Evolutionary conservation across 805 yeast genomes (phyloP).

Genomic region (Teunomyces barrocoloradensis): DNA sequence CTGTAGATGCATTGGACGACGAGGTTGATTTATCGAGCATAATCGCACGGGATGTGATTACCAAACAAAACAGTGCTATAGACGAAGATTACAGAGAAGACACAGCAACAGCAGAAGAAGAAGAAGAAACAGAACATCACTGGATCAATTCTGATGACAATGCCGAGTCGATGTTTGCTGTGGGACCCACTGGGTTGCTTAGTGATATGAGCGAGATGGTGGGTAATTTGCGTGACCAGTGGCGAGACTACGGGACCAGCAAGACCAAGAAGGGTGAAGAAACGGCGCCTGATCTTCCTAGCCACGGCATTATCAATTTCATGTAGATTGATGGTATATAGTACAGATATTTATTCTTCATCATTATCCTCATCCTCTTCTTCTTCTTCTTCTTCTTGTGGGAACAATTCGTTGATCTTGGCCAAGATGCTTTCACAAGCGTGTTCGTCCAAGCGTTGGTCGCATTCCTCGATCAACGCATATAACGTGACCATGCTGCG

Average conservation of each 20-base stretch:
- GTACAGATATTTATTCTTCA: conserved; percentile 16
- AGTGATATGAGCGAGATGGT: conserved; percentile 61
- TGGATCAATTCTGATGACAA: conserved; percentile 54
- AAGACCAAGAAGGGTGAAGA: neutral
- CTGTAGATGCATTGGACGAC: conserved; percentile 26
- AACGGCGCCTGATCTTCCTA: neutral
- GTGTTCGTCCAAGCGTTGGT: conserved; percentile 72
- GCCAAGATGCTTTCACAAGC: conserved; percentile 58
- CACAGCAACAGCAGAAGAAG: conserved; percentile 10
- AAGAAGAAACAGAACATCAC: conserved; percentile 26
- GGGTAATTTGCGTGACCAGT: conserved; percentile 43
- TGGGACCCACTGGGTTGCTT: conserved; percentile 72
- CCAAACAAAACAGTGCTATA: conserved; percentile 33
- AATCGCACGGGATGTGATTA: conserved; percentile 34
- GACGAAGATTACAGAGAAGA: conserved; percentile 17
- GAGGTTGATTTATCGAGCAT: conserved; percentile 25
- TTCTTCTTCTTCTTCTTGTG: conserved; percentile 34
- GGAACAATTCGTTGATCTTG: conserved; percentile 54
- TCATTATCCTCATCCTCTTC: conserved; percentile 24
- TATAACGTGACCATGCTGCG: conserved; percentile 74
- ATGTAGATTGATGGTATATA: conserved; percentile 7
- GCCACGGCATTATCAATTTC: neutral
- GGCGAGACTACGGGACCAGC: conserved; percentile 18
- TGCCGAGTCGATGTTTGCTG: conserved; percentile 41
- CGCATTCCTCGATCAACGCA: conserved; percentile 89